Conservation (phyloP, 257 asterid genomes). For the Nicotiana noctiflora region DNA sequence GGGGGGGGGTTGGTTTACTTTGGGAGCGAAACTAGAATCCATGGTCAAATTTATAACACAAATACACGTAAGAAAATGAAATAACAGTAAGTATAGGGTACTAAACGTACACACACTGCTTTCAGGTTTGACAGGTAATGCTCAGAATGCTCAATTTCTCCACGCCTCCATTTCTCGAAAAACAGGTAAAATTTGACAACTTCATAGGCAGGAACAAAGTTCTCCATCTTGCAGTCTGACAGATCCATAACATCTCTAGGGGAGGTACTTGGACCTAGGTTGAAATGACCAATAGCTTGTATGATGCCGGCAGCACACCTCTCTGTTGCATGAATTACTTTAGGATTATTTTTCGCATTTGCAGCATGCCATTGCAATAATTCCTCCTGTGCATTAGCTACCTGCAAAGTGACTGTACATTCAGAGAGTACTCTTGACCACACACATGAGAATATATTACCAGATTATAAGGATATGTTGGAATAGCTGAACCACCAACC, state of each 20-base stretch:
- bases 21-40: not conserved
- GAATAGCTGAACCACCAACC: conserved; percentile 45
- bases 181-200: conserved; percentile 74
- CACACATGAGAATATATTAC: conserved; percentile 9
- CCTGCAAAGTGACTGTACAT: conserved; percentile 37
- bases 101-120: conserved; percentile 65
- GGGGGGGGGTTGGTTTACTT: too few species aligned
- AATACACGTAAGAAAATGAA: not conserved
- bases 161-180: conserved; percentile 89
- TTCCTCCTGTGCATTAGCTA: conserved; percentile 94
- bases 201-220: conserved; percentile 79
- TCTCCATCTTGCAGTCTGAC: conserved; percentile 55
- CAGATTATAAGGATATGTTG: conserved; percentile 8
- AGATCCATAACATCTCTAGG: conserved; percentile 69
- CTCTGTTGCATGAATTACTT: conserved; percentile 80
- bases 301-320: conserved; percentile 97
- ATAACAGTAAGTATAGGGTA: conserved; percentile 7
- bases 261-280: conserved; percentile 76
- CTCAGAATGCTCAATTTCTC: conserved; percentile 75
- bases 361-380: conserved; percentile 89
- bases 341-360: conserved; percentile 79
- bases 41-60: not conserved
- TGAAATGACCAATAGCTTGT: conserved; percentile 89
- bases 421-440: conserved; percentile 6
- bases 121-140: conserved; percentile 54